phyloP scores from a whole-genome alignment of 345 rosid genomes.

The Populus davidiana region DNA sequence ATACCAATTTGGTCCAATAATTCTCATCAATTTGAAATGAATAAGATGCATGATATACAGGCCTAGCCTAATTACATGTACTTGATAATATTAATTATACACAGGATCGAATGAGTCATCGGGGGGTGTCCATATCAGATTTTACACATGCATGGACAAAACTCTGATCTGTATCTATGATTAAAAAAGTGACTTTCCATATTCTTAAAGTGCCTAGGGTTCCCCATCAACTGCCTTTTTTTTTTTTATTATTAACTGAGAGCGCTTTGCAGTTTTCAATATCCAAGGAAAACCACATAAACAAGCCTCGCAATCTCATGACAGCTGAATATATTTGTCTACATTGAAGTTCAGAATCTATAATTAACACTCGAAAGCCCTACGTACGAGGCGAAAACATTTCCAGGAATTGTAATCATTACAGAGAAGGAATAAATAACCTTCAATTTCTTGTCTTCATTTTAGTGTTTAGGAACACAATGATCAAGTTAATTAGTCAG shows the following conservation, averaged over 20 bases:
- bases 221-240: not conserved
- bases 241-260: not conserved
- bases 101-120: too few species aligned
- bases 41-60: too few species aligned
- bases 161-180: too few species aligned
- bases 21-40: not conserved
- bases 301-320: constrained; percentile 27
- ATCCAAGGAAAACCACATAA: constrained; percentile 11
- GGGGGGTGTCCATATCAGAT: not conserved
- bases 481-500: not conserved
- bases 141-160: not conserved
- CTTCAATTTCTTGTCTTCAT: not conserved
- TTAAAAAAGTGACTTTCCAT: constrained; percentile 2
- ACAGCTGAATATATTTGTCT: constrained; percentile 37
- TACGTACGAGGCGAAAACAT: not conserved
- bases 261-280: not conserved
- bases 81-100: too few species aligned
- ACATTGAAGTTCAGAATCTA: constrained; percentile 6
- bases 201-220: constrained; percentile 10
- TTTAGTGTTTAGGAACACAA: not conserved
- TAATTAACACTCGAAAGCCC: not conserved
- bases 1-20: not conserved
- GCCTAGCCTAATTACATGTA: too few species aligned
- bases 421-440: not conserved
- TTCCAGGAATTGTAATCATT: not conserved